Evolutionary conservation across 352 stramenopile species (phyloP), one percentile per base, ranked within the genome.

Genomic region (Peronospora farinosa): DNA sequence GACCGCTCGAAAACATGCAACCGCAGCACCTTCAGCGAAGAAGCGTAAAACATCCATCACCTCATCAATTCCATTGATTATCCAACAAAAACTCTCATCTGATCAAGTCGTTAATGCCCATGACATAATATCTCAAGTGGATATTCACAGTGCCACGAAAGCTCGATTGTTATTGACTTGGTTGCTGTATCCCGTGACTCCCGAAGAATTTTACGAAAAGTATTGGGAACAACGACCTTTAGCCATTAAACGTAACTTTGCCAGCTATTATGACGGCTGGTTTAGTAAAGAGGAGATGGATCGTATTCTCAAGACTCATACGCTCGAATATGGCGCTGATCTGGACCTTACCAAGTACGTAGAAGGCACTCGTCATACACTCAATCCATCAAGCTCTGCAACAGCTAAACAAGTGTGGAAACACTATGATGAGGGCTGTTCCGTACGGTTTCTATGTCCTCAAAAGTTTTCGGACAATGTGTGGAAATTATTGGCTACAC

Each of bases 171-270:
- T 92, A 15, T 77, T 96, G 23, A 65, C 92, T 60, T 96, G 86
- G 86, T 64, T 96, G 10, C 73, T 96, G 44, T 77, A 77, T 47
- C 85, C 84, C 13, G 83, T 96, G 44, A 77, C 72, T 9, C 54
- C 80, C 7, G 67, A 91, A 32, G 74, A 96, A 60, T 98, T 98
- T 50, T 97, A 97, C 62, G 55, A 72, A 3, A 83, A 86, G 17
- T 97, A 97, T 66, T 98, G 84, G 85, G 94, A 97, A 57, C 87
- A 96, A 48, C 80, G 88, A 25, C 90, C 94, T 30, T 65, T 98
- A 25, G 71, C 69, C 28, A 87, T 95, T 46, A 88, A 88, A 52
- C 83, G 83, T 31, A 69, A 86, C 32, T 64, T 59, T 13, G 55
- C 62, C 2, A 55, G 61, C 36, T 86, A 86, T 59, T 95, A 95